Evolutionary conservation across 2,329 filamentous ascomycete species (phyloP), one percentile per base, ranked within the genome.

Genomic region (Trichoderma guizhouense): DNA sequence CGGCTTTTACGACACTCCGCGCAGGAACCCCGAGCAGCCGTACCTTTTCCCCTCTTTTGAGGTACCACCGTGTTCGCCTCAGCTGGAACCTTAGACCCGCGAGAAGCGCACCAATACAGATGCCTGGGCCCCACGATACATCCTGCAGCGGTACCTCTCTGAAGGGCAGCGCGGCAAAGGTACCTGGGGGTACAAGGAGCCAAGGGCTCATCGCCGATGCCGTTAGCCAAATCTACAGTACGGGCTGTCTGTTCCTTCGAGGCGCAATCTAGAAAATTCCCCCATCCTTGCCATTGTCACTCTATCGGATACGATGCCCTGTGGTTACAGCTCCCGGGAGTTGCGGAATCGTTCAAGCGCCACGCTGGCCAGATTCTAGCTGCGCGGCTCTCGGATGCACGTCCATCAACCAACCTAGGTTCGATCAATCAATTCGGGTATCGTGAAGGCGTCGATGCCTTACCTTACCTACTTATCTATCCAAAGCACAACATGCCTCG

Each of bases 221-320:
- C 28, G 18, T 36, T 55, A 36, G 63, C 51, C 57, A 8, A 32
- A 61, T 69, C 66, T 43, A 43, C 36, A 36, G 34, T 32, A 39
- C 65, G 34, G 34, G 24, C 64, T 55, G 47, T 60, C n/a, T 34
- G 15, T 57, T 62, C 43, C 36, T 69, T 69, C 66, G 66, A 69
- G 66, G 66, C 66, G 53, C 55, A 51, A 69, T 69, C 66, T 69
- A 69, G 66, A 69, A 69, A 69, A 51, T 34, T 61, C 30, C 53
- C 36, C 66, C 53, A 60, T 65, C 62, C 26, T 53, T 34, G 66
- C 66, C 55, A 12, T n/a, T 39, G 36, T 47, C 66, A 39, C 57
- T 69, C 26, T 61, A 58, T 67, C 32, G 62, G 62, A 51, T 53
- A 65, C 30, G 26, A 5, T 57, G 47, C 47, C 47, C 64, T 34